phyloP scores from a whole-genome alignment of 768 basidiomycete genomes.

The Phylloporus sp. region DNA sequence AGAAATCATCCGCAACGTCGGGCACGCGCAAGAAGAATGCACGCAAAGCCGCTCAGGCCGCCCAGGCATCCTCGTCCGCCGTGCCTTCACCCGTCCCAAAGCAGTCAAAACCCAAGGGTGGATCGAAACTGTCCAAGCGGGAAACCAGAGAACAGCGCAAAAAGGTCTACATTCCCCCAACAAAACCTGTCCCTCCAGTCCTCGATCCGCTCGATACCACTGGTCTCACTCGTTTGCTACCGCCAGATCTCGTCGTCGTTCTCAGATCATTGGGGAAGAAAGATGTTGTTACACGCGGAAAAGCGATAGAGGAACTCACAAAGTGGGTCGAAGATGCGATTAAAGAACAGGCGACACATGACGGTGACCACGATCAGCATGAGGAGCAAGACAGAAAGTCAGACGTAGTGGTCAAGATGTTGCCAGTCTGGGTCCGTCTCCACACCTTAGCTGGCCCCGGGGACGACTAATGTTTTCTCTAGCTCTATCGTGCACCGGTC shows the following conservation, averaged over 20 bases:
- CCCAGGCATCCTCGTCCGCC: conserved; percentile 13
- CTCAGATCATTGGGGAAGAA: conserved; percentile 84
- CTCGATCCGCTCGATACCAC: conserved; percentile 86
- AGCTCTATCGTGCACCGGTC: conserved; percentile 86
- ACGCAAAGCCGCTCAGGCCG: conserved; percentile 51
- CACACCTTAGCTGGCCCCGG: background rate
- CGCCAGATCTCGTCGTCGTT: conserved; percentile 78
- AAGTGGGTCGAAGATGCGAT: conserved; percentile 58
- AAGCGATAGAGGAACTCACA: conserved; percentile 79
- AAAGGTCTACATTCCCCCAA: conserved; percentile 85
- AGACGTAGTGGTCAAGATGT: conserved; percentile 46
- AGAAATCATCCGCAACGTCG: conserved; percentile 76
- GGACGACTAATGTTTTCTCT: conserved; percentile 4
- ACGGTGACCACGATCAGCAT: conserved; percentile 7
- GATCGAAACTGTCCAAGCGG: conserved; percentile 41
- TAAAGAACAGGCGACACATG: conserved; percentile 39
- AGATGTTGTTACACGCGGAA: conserved; percentile 75
- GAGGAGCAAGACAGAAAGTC: conserved; percentile 17
- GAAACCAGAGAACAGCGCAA: conserved; percentile 66
- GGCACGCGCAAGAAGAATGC: conserved; percentile 93
- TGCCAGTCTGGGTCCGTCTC: conserved; percentile 85
- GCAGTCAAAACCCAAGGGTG: conserved; percentile 45
- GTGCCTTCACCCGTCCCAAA: conserved; percentile 34
- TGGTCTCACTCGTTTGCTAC: conserved; percentile 68
- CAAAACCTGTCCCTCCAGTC: conserved; percentile 65